phyloP scores from a whole-genome alignment of 1,139 yeast genomes.

The Fermentozyma sake region DNA sequence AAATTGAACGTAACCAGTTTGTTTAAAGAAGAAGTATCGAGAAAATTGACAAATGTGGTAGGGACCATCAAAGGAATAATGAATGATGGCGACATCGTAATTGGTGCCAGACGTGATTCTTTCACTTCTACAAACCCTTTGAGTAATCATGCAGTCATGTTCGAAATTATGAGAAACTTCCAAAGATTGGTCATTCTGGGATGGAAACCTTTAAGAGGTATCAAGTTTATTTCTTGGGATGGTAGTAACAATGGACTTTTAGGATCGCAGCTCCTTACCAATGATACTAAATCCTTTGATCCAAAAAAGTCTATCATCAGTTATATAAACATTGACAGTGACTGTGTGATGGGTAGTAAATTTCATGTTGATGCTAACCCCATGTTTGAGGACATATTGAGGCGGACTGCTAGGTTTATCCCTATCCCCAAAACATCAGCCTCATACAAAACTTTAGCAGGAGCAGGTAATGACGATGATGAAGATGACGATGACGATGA shows the following conservation, averaged over 20 bases:
- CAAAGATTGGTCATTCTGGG: slow-evolving; percentile 30
- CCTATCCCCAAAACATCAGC: slow-evolving; percentile 29
- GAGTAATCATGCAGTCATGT: slow-evolving; percentile 38
- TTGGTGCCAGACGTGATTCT: slow-evolving; percentile 42
- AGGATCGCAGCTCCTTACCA: slow-evolving; percentile 26
- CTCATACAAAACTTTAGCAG: slow-evolving; percentile 9
- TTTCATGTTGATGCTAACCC: slow-evolving; percentile 38
- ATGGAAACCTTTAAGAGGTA: slow-evolving; percentile 43
- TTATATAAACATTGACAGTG: slow-evolving; percentile 39
- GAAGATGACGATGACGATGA: slow-evolving; percentile 14
- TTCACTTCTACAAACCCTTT: slow-evolving; percentile 35
- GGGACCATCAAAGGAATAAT: slow-evolving; percentile 37
- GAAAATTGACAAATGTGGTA: slow-evolving; percentile 30
- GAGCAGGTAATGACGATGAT: slow-evolving; percentile 6
- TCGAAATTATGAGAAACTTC: slow-evolving; percentile 39
- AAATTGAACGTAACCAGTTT: slow-evolving; percentile 16
- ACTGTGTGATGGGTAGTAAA: slow-evolving; percentile 36
- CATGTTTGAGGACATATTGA: slow-evolving; percentile 29
- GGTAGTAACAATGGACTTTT: slow-evolving; percentile 32
- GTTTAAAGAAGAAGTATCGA: slow-evolving; percentile 10
- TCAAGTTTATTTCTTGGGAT: slow-evolving; percentile 44
- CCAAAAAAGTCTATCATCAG: slow-evolving; percentile 26
- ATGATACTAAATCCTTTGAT: slow-evolving; percentile 19
- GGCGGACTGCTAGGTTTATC: slow-evolving; percentile 27
- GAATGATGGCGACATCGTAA: slow-evolving; percentile 38